phyloP scores from a whole-genome alignment of 306 rosid genomes.

The Psophocarpus tetragonolobus region DNA sequence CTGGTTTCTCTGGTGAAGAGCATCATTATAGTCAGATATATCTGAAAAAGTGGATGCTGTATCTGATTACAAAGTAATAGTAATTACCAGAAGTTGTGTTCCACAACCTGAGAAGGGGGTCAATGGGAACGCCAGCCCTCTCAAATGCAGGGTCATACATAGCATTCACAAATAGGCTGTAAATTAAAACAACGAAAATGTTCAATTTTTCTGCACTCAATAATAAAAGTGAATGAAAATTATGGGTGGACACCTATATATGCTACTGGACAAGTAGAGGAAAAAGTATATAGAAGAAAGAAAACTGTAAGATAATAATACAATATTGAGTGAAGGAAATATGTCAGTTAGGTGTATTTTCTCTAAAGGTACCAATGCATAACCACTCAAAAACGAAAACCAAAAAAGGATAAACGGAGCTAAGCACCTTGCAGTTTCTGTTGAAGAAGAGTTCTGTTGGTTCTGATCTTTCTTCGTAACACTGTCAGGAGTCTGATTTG shows the following conservation, averaged over 20 bases:
- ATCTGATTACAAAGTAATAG: too few relatives aligned
- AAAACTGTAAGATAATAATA: neutral
- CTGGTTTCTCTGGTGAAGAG: too few relatives aligned
- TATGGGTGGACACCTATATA: neutral
- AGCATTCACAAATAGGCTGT: neutral
- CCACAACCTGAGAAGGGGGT: slow-evolving; percentile 18
- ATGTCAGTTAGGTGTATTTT: neutral
- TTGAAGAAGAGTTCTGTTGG: neutral
- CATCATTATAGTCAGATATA: too few relatives aligned
- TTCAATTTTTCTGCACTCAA: neutral
- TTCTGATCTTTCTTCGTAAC: neutral
- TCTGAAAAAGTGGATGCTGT: too few relatives aligned
- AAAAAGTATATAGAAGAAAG: neutral
- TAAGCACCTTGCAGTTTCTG: neutral
- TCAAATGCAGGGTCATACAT: neutral
- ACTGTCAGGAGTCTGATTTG: neutral
- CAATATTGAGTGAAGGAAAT: neutral
- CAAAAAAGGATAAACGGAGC: neutral
- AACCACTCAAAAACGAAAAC: neutral
- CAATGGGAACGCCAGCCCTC: neutral
- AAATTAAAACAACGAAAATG: neutral
- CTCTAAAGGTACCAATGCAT: neutral
- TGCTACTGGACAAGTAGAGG: neutral
- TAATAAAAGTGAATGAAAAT: neutral
- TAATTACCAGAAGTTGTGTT: neutral